Evolutionary conservation across 2,329 filamentous ascomycete genomes (phyloP), one percentile per base, ranked within the genome.

Genomic region (Tolypocladium sp.): DNA sequence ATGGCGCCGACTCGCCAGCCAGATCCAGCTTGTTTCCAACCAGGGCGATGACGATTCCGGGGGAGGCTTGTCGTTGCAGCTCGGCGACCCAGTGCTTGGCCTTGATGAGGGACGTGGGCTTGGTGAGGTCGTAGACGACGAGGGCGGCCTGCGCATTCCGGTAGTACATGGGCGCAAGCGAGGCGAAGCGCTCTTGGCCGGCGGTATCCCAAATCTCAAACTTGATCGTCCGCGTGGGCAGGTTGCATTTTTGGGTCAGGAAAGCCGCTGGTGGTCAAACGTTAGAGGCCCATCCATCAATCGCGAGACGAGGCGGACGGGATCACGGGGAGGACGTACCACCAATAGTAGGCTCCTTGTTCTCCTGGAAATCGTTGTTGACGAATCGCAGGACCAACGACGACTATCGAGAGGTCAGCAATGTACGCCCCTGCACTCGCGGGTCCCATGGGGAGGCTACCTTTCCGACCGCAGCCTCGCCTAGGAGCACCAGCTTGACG

Each of bases 301-400:
- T 25, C 12, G 56, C 25, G 17, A 35, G 37, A 53, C 38, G 37
- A 22, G 41, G 49, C 42, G 53, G 57, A 61, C 63, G 58, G 63
- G 44, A 49, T 41, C 53, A 57, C 60, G 57, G 55, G 64, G 49
- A 40, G 58, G 57, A 76, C 82, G 65, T 83, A 95, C 92, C 92
- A 82, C 94, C 94, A 77, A 99, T 99, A 65, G 94, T 99, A 63
- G 94, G 94, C 76, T 99, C 94, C 82, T 97, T 97, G 78, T 97
- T 97, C 78, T 97, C 94, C 80, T 99, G 94, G 71, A 99, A 99
- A 77, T 97, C 93, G 79, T 99, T 94, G 83, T 97, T 97, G 73
- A 99, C 94, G 77, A 99, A 99, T 71, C 94, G 91, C 72, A 99
- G 84, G 63, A 99, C 94, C 60, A 99, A 87, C 53, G 94, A 99